These are phyloP conservation scores for Aureobasidium leucospermi DNA, from an alignment of 2,329 filamentous ascomycete genomes.

Conservation along the genomic window DNA sequence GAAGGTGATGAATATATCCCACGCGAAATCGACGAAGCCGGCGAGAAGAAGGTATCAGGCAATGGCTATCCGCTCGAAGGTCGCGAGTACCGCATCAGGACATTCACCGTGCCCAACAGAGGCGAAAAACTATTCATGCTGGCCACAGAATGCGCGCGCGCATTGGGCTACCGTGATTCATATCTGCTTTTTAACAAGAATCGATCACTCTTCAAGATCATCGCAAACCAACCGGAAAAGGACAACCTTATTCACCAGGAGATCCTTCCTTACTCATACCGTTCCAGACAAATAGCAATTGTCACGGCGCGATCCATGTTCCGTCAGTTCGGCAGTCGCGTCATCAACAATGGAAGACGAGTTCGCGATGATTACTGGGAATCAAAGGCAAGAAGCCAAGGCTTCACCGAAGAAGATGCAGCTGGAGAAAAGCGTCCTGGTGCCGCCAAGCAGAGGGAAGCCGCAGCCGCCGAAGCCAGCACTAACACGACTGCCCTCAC, in stretches of 20 bases:
- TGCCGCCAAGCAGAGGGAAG: conserved; percentile 79
- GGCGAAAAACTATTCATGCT: conserved; percentile 97
- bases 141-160: conserved; percentile 90
- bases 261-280: conserved; percentile 92
- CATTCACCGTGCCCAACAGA: conserved; percentile 84
- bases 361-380: conserved; percentile 99
- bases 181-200: conserved; percentile 99
- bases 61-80: conserved; percentile 76
- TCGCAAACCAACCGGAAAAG: conserved; percentile 91
- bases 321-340: conserved; percentile 89
- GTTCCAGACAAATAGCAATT: conserved; percentile 96
- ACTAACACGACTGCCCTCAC: conserved; percentile 48
- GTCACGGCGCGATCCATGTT: conserved; percentile 98
- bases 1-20: conserved; percentile 92
- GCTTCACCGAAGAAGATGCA: conserved; percentile 92
- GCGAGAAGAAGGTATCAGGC: conserved; percentile 84
- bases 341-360: conserved; percentile 80
- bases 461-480: conserved; percentile 58
- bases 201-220: conserved; percentile 92
- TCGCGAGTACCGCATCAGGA: conserved; percentile 86
- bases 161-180: conserved; percentile 91
- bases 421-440: conserved; percentile 95
- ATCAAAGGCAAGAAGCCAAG: conserved; percentile 91
- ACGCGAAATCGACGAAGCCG: conserved; percentile 83
- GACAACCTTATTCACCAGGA: conserved; percentile 93